Percentiles rank a stretch among this genome's conserved stretches.
phyloP scores from a whole-genome alignment of 345 rosid species.

The Populus simonii region DNA sequence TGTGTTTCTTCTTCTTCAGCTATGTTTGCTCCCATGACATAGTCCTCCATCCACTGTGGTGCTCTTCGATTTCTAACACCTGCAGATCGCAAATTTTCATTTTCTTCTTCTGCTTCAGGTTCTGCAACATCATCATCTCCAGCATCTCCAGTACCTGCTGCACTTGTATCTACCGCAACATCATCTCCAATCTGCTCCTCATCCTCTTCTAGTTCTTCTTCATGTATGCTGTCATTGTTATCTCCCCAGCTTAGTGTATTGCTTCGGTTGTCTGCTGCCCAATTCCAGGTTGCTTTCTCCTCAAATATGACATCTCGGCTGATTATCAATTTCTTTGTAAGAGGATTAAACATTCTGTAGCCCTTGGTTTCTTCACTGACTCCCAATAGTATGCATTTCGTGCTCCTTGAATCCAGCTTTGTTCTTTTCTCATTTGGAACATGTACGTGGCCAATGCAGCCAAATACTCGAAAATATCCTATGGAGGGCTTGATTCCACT shows the following conservation, averaged over 20 bases:
- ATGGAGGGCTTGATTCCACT: neutral
- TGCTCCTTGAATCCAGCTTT: neutral
- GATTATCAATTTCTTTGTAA: neutral
- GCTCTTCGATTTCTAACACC: too few relatives aligned
- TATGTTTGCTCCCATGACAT: too few relatives aligned
- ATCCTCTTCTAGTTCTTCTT: too few relatives aligned
- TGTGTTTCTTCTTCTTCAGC: neutral
- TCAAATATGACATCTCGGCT: neutral
- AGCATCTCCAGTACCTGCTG: too few relatives aligned
- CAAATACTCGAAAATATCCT: neutral
- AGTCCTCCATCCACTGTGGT: neutral
- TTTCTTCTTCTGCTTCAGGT: too few relatives aligned
- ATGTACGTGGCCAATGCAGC: neutral
- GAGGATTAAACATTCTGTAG: neutral
- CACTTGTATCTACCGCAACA: too few relatives aligned
- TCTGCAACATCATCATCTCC: too few relatives aligned
- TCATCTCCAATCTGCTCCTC: too few relatives aligned
- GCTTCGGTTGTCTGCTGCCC: neutral
- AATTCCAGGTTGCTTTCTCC: neutral
- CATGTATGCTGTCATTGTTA: neutral
- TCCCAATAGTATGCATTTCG: neutral
- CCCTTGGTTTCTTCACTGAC: neutral
- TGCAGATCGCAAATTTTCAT: rapidly evolving
- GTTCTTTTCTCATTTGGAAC: neutral
- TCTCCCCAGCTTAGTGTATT: neutral